Base-by-base conservation (phyloP, 768 basidiomycete species). In the Tylopilus vinaceipallidus region DNA sequence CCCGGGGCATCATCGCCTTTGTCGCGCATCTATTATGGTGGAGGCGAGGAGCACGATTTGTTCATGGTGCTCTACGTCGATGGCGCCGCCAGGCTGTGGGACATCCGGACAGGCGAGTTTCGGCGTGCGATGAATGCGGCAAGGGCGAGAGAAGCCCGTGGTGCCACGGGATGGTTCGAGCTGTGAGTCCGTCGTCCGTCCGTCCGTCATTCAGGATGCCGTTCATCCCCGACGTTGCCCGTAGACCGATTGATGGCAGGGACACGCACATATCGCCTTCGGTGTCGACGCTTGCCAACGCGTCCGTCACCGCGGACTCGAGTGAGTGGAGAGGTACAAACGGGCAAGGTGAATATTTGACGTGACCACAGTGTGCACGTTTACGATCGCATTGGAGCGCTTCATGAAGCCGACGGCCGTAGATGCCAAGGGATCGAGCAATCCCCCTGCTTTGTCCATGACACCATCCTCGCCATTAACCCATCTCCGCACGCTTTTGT, bases 81-180 rank as follows among this genome's bases (percentile, higher is more conserved):
- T 53, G 83, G 80, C 2, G 80, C 84, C 46, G 90, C 88, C 1
- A 75, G 97, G 35, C 69, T 95, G 2, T 99, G 97, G 93, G 91
- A 98, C 59, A 72, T 85, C 14, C 80, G 82, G 53, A 87, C 84
- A 0, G 78, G 79, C 49, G 94, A 97, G 58, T 86, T 98, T 57
- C 80, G 91, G 77, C 73, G 95, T 42, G 89, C 92, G 0, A 90
- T 90, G 79, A 76, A 76, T 6, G 56, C 74, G 8, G 86, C 86
- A 35, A 93, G 88, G 61, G 91, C 86, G 0, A 79, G 82, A 42
- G 91, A 92, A 42, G 73, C 92, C 48, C 58, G 95, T 5, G 65
- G 62, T 2, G 78, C 88, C 61, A 84, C 86, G 0, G 80, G 79
- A 1, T 98, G 95, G 95, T 67, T 68, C 16, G 76, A 83, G 45